These are phyloP conservation scores for Corynascus novoguineensis DNA, from an alignment of 495 filamentous ascomycete genomes.

Conservation along the genomic window DNA sequence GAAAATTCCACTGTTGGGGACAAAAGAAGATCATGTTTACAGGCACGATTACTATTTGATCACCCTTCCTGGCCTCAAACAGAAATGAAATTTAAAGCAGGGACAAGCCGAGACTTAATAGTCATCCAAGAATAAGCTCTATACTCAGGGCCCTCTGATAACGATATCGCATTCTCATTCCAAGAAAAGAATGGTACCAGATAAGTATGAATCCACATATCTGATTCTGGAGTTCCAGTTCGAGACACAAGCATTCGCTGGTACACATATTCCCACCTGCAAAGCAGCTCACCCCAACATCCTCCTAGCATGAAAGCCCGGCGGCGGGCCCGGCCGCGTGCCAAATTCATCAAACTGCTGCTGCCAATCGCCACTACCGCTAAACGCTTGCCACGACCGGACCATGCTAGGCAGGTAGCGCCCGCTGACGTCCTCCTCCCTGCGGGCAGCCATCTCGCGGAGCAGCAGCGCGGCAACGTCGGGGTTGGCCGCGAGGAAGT, in stretches of 20 bases:
- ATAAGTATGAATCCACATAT: background rate
- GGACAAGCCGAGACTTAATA: background rate
- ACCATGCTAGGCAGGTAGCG: constrained; percentile 38
- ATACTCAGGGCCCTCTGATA: background rate
- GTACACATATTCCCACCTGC: too few species aligned
- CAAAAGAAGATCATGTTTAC: too few species aligned
- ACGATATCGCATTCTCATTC: background rate
- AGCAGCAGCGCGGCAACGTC: constrained; percentile 38
- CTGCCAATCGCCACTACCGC: too few species aligned
- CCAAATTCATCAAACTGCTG: too few species aligned
- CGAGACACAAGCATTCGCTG: too few species aligned
- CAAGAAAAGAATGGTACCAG: background rate
- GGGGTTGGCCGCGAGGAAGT: constrained; percentile 35
- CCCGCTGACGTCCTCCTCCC: constrained; percentile 36
- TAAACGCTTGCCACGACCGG: constrained; percentile 16
- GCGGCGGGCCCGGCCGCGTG: too few species aligned
- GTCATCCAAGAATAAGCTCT: background rate
- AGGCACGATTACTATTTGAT: too few species aligned
- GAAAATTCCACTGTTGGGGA: too few species aligned
- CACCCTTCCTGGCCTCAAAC: too few species aligned
- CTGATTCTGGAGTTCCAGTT: too few species aligned
- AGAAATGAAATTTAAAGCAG: background rate
- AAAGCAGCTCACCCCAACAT: too few species aligned
- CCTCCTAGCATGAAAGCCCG: too few species aligned
- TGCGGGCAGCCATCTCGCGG: constrained; percentile 38